Base-by-base conservation (phyloP, 768 basidiomycete species). In the Russula compacta region DNA sequence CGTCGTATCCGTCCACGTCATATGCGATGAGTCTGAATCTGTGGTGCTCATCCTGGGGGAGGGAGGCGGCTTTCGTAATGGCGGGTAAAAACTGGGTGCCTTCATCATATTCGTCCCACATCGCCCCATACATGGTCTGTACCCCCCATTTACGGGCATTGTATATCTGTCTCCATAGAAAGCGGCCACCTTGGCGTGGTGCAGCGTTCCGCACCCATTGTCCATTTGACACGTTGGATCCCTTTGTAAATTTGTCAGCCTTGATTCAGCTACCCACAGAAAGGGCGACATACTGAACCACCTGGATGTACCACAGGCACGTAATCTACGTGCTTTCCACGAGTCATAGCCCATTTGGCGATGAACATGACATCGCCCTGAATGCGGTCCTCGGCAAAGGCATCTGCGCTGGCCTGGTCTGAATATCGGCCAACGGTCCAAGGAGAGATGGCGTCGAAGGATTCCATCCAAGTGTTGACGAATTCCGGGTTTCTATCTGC, bases 61-160 rank as follows among this genome's bases (percentile, higher is more conserved):
- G 75, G 53, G 79, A 73, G 6, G 78, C 73, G 60, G 83, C 82
- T 60, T 77, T 75, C 44, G 82, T 70, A 1, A 89, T 81, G 14
- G 83, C 80, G 7, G 91, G 91, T 78, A 93, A 81, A 63, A 89
- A 81, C 2, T 84, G 88, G 0, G 90, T 92, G 40, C 91, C 90
- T 76, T 91, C 88, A 66, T 92, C 89, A 64, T 91, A 91, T 71
- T 91, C 90, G 67, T 92, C 90, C 88, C 90, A 92, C 89, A 91
- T 92, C 7, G 89, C 88, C 24, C 86, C 85, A 64, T 92, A 92
- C 56, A 91, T 80, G 7, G 74, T 84, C 19, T 82, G 79, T 7
- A 80, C 83, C 33, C 86, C 83, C 33, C 79, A 78, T 48, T 78
- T 75, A 32, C 79, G 80, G 12, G 83, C 85, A 67, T 91, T 85